These are phyloP conservation scores for Lentinus tigrinus DNA, from an alignment of 768 basidiomycete species.

Conservation along the genomic window DNA sequence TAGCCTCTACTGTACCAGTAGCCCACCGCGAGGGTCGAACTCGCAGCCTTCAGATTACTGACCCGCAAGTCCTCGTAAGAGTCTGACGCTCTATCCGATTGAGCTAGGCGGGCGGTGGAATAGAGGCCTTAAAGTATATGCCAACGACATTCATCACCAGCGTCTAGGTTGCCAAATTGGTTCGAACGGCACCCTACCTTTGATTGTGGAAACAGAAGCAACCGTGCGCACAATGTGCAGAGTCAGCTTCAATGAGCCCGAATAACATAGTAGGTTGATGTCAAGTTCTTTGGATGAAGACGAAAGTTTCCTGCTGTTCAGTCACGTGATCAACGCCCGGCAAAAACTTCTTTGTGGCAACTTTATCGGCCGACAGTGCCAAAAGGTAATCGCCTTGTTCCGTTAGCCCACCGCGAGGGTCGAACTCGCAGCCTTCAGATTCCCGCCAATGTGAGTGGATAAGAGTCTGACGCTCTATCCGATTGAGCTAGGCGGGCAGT, in stretches of 20 bases:
- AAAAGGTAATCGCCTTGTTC: neutral
- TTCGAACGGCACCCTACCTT: no score
- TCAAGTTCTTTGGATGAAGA: no score
- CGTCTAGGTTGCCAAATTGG: neutral
- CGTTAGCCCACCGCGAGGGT: slow-evolving; percentile 60
- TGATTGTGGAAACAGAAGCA: no score
- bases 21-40: slow-evolving; percentile 67
- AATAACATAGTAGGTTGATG: no score
- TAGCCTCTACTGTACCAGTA: no score
- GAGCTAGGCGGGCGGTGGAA: slow-evolving; percentile 54
- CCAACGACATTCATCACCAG: no score
- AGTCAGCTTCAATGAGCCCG: no score
- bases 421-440: slow-evolving; percentile 68
- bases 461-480: slow-evolving; percentile 71
- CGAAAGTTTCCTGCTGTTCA: neutral
- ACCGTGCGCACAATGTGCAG: no score
- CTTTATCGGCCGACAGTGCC: neutral
- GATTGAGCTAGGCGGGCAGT: slow-evolving; percentile 63
- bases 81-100: slow-evolving; percentile 68
- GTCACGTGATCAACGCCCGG: slow-evolving; percentile 3
- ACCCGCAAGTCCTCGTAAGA: no score
- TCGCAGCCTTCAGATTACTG: slow-evolving; percentile 66
- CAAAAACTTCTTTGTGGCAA: slow-evolving; percentile 3
- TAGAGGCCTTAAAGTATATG: no score
- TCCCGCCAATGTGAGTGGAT: slow-evolving; percentile 22